These are phyloP conservation scores for Rhizomucor miehei DNA, from an alignment of 371 early-diverging fungal genomes.

Conservation along the genomic window DNA sequence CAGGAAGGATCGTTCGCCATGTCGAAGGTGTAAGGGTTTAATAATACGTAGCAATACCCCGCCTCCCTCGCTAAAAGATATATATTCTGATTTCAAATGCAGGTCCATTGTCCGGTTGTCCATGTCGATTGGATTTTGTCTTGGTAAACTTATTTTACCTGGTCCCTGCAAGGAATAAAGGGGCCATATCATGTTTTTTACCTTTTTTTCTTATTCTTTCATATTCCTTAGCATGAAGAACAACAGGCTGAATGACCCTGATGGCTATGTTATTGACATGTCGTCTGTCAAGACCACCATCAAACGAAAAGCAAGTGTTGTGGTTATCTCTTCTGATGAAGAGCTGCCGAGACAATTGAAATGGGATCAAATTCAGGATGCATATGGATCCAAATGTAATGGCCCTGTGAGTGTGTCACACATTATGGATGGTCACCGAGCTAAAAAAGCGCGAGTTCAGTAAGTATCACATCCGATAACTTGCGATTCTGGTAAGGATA, in stretches of 20 bases:
- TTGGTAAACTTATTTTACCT: neutral
- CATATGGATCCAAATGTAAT: conserved; percentile 1
- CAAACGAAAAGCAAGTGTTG: neutral
- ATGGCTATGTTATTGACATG: neutral
- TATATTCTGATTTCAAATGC: neutral
- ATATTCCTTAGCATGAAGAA: neutral
- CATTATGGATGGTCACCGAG: neutral
- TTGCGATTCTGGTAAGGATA: neutral
- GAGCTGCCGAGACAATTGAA: conserved; percentile 15
- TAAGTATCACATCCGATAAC: neutral
- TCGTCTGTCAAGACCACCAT: neutral
- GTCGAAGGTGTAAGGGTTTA: neutral
- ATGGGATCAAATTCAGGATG: conserved; percentile 13
- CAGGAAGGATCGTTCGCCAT: conserved; percentile 8
- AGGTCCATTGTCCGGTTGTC: conserved; percentile 8
- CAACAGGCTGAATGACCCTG: neutral
- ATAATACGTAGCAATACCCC: too few relatives aligned
- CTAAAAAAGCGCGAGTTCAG: neutral
- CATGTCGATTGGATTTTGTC: conserved; percentile 8
- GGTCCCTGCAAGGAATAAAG: too few relatives aligned
- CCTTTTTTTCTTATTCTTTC: neutral
- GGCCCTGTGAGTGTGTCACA: neutral
- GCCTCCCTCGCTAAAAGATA: too few relatives aligned
- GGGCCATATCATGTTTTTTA: neutral
- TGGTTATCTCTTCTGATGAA: conserved; percentile 8